Evolutionary conservation across 768 basidiomycete species (phyloP).

Genomic region (Cystoderma amianthinum): DNA sequence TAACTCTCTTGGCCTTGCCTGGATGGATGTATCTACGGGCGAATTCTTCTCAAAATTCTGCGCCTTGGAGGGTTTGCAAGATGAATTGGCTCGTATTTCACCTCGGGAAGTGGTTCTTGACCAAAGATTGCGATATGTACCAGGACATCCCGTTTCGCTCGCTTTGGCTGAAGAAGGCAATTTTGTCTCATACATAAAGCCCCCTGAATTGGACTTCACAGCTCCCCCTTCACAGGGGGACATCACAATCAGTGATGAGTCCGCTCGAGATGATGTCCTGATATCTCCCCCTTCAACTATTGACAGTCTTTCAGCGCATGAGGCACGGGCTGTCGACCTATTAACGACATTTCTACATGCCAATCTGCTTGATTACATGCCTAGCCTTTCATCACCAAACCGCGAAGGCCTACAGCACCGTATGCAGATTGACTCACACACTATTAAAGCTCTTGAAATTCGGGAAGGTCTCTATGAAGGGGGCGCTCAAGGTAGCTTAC

Average conservation of each 20-base stretch:
- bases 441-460: constrained; percentile 85
- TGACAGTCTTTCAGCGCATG: constrained; percentile 24
- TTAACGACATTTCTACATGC: constrained; percentile 58
- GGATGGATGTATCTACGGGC: constrained; percentile 93
- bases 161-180: constrained; percentile 47
- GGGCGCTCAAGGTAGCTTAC: constrained; percentile 63
- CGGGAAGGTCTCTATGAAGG: constrained; percentile 70
- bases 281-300: background rate
- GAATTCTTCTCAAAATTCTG: constrained; percentile 80
- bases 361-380: constrained; percentile 77
- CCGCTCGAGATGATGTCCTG: background rate
- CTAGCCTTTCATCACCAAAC: constrained; percentile 47
- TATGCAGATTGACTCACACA: constrained; percentile 90
- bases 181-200: constrained; percentile 42
- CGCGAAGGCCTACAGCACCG: constrained; percentile 46
- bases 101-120: constrained; percentile 81
- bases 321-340: constrained; percentile 51
- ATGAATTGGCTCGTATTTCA: constrained; percentile 74
- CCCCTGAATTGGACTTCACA: background rate
- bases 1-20: constrained; percentile 64
- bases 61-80: constrained; percentile 49
- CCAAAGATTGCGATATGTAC: constrained; percentile 22
- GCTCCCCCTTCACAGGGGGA: background rate
- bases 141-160: constrained; percentile 38
- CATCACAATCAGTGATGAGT: background rate